Conservation (phyloP, 2,329 filamentous ascomycete species). For the Dactylonectria estremocensis region DNA sequence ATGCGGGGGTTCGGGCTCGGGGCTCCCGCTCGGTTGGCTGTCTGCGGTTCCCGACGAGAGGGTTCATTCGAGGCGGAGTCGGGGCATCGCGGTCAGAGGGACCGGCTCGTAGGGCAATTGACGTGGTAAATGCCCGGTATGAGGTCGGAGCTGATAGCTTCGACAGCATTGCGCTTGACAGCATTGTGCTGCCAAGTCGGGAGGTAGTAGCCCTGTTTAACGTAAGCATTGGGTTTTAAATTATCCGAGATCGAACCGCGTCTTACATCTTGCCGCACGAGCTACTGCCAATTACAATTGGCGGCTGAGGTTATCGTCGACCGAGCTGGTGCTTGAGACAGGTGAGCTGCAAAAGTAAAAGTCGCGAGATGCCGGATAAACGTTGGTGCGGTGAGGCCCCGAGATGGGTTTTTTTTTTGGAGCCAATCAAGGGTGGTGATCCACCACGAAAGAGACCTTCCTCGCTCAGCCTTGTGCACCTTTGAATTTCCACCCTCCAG, state of each 20-base stretch:
- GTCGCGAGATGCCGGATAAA: conserved; percentile 50
- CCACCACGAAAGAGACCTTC: conserved; percentile 43
- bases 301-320: conserved; percentile 33
- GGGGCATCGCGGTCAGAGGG: conserved; percentile 16
- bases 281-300: conserved; percentile 44
- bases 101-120: conserved; percentile 47
- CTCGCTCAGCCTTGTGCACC: conserved; percentile 46
- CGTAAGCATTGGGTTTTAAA: conserved; percentile 14
- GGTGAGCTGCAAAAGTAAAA: conserved; percentile 44
- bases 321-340: conserved; percentile 27
- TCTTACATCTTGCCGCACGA: conserved; percentile 43
- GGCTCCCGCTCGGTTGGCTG: conserved; percentile 30
- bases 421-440: conserved; percentile 33
- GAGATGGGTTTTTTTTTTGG: conserved; percentile 28
- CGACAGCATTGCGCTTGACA: conserved; percentile 52
- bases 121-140: conserved; percentile 53
- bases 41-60: conserved; percentile 50
- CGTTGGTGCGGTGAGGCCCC: conserved; percentile 46
- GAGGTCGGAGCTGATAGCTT: conserved; percentile 45
- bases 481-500: conserved; percentile 36
- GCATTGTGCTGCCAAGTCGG: conserved; percentile 51
- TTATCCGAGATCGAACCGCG: neutral
- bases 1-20: conserved; percentile 22
- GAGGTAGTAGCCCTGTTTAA: conserved; percentile 45
- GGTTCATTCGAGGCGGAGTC: conserved; percentile 45